These are phyloP conservation scores for Musa beccarii DNA, from an alignment of 176 grass and related monocot genomes.

Conservation along the genomic window DNA sequence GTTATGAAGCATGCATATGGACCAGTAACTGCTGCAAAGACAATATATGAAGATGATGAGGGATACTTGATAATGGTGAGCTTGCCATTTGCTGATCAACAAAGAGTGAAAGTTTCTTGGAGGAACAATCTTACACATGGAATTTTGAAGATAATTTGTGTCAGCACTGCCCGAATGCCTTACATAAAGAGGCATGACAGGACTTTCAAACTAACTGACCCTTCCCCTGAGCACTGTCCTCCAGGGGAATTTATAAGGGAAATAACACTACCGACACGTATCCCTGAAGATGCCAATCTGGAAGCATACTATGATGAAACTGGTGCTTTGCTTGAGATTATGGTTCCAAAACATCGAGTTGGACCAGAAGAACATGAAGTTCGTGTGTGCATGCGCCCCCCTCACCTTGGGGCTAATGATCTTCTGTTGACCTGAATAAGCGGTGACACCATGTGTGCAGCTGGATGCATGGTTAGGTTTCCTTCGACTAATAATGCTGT, in stretches of 20 bases:
- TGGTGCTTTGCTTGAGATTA: conserved; percentile 68
- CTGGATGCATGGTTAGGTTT: background rate
- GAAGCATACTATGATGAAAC: conserved; percentile 84
- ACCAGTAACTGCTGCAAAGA: conserved; percentile 70
- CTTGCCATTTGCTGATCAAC: conserved; percentile 80
- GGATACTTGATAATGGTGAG: conserved; percentile 79
- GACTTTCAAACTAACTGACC: conserved; percentile 55
- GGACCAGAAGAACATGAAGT: conserved; percentile 90
- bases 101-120: conserved; percentile 85
- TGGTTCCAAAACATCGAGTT: conserved; percentile 63
- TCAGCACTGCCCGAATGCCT: conserved; percentile 51
- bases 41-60: conserved; percentile 73
- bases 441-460: background rate
- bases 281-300: conserved; percentile 74
- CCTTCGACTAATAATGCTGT: background rate
- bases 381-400: conserved; percentile 59
- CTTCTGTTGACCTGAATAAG: conserved; percentile 48
- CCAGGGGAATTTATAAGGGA: conserved; percentile 83
- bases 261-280: conserved; percentile 64
- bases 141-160: conserved; percentile 76
- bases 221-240: conserved; percentile 56
- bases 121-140: conserved; percentile 74
- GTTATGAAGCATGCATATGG: conserved; percentile 59
- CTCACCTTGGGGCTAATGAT: conserved; percentile 62
- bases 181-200: conserved; percentile 56